A percentile compares a stretch with the other conserved stretches of the same genome.
phyloP scores from a whole-genome alignment of 345 rosid genomes.

The Angophora floribunda region DNA sequence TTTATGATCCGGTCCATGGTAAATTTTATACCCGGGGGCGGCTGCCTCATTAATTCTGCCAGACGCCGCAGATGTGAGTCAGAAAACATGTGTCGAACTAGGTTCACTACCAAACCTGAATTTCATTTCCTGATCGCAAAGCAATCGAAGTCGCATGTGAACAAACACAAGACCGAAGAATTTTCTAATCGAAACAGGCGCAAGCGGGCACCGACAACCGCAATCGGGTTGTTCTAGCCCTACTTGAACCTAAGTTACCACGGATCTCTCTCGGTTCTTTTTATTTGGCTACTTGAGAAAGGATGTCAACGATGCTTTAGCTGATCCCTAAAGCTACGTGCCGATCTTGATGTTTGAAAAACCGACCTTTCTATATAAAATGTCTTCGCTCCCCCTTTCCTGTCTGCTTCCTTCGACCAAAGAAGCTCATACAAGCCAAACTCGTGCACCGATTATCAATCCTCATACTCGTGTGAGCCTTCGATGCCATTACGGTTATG shows the following conservation, averaged over 20 bases:
- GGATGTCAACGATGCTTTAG: background rate
- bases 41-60: background rate
- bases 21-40: background rate
- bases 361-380: background rate
- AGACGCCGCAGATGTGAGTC: background rate
- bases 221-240: background rate
- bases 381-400: background rate
- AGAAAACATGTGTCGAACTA: background rate
- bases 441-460: background rate
- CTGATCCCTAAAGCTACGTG: background rate
- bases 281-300: background rate
- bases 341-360: background rate
- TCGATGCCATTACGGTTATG: background rate
- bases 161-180: background rate
- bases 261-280: background rate
- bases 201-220: background rate
- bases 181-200: background rate
- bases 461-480: background rate
- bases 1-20: background rate
- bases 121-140: background rate
- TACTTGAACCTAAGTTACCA: background rate
- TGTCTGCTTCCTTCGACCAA: background rate
- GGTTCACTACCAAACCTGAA: background rate
- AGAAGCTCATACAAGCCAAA: background rate
- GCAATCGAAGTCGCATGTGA: background rate